Conservation (phyloP, 768 basidiomycete species). For the Leccinum barrowsii region DNA sequence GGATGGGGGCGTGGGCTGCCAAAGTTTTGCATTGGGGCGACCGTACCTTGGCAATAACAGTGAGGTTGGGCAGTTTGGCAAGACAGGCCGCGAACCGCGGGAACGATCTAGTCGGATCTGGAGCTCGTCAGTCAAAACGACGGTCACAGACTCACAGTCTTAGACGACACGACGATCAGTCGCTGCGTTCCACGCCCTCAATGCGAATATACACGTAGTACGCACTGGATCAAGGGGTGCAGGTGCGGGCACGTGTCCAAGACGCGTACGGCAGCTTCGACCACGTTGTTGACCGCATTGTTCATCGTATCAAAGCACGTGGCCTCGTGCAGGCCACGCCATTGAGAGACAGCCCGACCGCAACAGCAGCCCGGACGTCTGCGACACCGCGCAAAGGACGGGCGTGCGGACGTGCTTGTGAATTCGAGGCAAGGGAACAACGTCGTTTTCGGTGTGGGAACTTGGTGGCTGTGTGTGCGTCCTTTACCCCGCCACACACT, state of each 20-base stretch:
- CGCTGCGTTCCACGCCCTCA: neutral
- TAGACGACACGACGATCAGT: neutral
- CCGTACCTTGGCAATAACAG: constrained; percentile 8
- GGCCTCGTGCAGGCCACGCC: neutral
- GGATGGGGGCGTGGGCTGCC: neutral
- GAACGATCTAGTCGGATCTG: neutral
- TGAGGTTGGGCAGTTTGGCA: constrained; percentile 1
- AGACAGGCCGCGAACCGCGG: constrained; percentile 7
- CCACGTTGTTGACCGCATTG: neutral
- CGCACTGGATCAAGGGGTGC: constrained; percentile 1
- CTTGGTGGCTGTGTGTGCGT: too few species aligned
- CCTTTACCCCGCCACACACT: too few species aligned
- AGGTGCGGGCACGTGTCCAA: constrained; percentile 5
- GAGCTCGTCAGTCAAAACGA: neutral
- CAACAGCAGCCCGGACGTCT: too few species aligned
- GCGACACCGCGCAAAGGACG: too few species aligned
- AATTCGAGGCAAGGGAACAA: too few species aligned
- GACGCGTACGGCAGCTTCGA: neutral
- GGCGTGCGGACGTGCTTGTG: too few species aligned
- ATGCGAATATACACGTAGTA: neutral
- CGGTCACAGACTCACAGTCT: neutral
- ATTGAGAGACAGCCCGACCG: too few species aligned
- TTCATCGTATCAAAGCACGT: neutral
- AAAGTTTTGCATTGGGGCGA: neutral
- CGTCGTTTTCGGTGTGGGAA: too few species aligned